Evolutionary conservation across 2,329 filamentous ascomycete species (phyloP).

Genomic region (Albifimbria verrucaria): DNA sequence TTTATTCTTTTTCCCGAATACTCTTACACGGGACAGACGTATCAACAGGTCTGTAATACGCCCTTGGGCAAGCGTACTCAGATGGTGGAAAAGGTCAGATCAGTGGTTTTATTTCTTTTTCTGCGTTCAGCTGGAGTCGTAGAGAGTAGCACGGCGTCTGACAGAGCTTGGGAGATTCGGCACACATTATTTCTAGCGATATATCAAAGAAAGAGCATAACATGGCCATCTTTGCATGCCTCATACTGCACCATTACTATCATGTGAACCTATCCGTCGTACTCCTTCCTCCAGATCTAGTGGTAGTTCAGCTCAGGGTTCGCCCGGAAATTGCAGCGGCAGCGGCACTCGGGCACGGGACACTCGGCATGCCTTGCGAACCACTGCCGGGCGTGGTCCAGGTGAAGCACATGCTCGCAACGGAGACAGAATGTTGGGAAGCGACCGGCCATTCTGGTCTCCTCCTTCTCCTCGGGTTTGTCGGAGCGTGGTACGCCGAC

Average conservation of each 20-base stretch:
- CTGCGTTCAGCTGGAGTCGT: neutral
- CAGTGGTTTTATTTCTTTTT: neutral
- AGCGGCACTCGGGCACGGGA: conserved; percentile 66
- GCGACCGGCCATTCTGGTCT: conserved; percentile 48
- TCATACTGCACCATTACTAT: neutral
- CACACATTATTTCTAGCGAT: neutral
- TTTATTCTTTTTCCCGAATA: too few relatives aligned
- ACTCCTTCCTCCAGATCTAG: conserved; percentile 10
- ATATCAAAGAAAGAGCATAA: neutral
- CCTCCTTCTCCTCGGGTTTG: conserved; percentile 48
- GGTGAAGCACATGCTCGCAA: conserved; percentile 65
- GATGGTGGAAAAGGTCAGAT: too few relatives aligned
- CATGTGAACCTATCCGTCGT: neutral
- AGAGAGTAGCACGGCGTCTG: neutral
- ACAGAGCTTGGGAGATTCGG: neutral
- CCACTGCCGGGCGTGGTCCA: conserved; percentile 66
- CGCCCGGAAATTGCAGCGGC: conserved; percentile 59
- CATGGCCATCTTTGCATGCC: neutral
- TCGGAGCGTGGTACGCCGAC: conserved; percentile 63
- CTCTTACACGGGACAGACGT: too few relatives aligned
- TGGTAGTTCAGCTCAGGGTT: conserved; percentile 58
- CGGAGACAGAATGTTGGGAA: conserved; percentile 68
- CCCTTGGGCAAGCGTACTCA: too few relatives aligned
- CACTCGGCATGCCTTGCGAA: conserved; percentile 63
- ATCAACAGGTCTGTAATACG: too few relatives aligned